phyloP scores from a whole-genome alignment of 2,329 filamentous ascomycete species.

The Domatiomyces globalis region DNA sequence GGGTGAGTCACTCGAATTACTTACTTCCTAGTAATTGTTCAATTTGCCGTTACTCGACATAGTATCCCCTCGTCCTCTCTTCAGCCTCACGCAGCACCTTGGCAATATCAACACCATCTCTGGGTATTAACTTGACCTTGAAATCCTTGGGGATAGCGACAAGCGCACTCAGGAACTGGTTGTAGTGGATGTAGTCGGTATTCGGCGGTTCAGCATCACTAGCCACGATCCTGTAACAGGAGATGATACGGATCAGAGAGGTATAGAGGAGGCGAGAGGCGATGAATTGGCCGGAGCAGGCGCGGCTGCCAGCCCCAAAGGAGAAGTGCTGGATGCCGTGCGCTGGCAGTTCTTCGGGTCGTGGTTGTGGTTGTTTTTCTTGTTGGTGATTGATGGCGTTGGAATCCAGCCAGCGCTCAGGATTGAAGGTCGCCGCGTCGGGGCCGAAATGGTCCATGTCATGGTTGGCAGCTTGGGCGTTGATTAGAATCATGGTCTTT shows the following conservation, averaged over 20 bases:
- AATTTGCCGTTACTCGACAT: conserved; percentile 34
- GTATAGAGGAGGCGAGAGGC: conserved; percentile 44
- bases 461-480: conserved; percentile 56
- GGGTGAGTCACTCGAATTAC: too few species aligned
- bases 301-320: conserved; percentile 44
- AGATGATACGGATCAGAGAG: conserved; percentile 39
- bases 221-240: conserved; percentile 36
- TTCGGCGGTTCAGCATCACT: conserved; percentile 41
- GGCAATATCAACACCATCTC: conserved; percentile 25
- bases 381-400: conserved; percentile 4
- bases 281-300: conserved; percentile 45
- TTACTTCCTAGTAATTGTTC: too few species aligned
- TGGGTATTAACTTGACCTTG: conserved; percentile 41
- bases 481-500: conserved; percentile 63
- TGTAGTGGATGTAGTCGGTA: conserved; percentile 50
- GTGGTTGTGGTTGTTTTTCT: too few species aligned
- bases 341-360: background rate
- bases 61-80: conserved; percentile 35
- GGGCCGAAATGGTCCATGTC: conserved; percentile 47
- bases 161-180: conserved; percentile 44
- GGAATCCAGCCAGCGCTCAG: conserved; percentile 50
- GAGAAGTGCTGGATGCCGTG: conserved; percentile 40
- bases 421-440: conserved; percentile 43
- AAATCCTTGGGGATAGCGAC: conserved; percentile 47
- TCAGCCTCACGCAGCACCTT: conserved; percentile 31